These are phyloP conservation scores for Apocynum venetum DNA, from an alignment of 257 asterid genomes.

Conservation along the genomic window DNA sequence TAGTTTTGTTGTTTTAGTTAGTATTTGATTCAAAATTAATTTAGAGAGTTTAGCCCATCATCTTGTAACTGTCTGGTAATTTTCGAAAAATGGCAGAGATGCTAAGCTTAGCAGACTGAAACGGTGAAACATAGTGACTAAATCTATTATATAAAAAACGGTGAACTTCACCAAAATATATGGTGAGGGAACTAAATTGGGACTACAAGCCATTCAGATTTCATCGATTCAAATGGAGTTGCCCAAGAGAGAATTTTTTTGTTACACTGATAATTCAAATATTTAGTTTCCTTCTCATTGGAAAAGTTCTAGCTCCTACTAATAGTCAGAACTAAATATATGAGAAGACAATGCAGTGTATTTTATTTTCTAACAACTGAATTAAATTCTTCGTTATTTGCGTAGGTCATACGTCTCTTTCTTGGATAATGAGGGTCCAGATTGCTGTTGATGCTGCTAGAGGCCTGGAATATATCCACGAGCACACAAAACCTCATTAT, in stretches of 20 bases:
- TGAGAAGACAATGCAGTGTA: neutral
- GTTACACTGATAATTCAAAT: neutral
- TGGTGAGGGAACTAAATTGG: neutral
- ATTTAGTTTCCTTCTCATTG: neutral
- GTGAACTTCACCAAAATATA: too few species aligned
- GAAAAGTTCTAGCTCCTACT: neutral
- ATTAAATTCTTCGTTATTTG: slow-evolving; percentile 13
- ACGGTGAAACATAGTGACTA: neutral
- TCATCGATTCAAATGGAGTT: neutral
- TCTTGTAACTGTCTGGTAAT: neutral
- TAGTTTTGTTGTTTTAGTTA: neutral
- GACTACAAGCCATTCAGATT: neutral
- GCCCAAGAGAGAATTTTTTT: neutral
- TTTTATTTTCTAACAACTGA: neutral
- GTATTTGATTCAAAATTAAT: neutral
- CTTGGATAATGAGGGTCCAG: slow-evolving; percentile 93
- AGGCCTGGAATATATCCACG: slow-evolving; percentile 95
- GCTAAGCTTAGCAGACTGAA: neutral
- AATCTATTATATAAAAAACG: neutral
- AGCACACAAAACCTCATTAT: slow-evolving; percentile 94
- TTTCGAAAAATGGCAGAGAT: neutral
- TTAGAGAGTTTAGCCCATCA: neutral
- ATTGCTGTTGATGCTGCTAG: slow-evolving; percentile 98
- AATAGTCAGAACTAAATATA: neutral
- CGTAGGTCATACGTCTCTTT: slow-evolving; percentile 74